Conservation (phyloP, 768 basidiomycete species). For the Punctularia strigosozonata region DNA sequence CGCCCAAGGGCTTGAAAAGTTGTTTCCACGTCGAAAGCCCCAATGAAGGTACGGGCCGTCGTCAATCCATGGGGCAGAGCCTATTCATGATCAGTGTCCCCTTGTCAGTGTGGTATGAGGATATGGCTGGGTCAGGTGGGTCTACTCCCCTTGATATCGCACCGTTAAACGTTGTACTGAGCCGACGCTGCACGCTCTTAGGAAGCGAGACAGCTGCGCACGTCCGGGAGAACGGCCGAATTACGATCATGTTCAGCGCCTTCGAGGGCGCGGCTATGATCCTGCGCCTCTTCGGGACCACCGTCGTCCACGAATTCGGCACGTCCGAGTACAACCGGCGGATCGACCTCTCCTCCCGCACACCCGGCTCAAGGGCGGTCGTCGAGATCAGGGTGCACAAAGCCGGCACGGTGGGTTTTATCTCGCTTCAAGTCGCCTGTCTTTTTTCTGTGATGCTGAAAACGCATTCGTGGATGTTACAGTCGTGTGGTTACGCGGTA, state of each 20-base stretch:
- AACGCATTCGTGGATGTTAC: constrained; percentile 6
- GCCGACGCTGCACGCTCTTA: constrained; percentile 9
- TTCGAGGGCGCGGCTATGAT: constrained; percentile 51
- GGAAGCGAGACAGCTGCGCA: constrained; percentile 51
- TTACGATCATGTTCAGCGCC: constrained; percentile 50
- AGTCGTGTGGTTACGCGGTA: constrained; percentile 61
- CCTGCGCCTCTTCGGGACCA: constrained; percentile 46
- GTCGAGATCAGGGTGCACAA: constrained; percentile 52
- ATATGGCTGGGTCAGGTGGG: constrained; percentile 57
- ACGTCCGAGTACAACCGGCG: constrained; percentile 45
- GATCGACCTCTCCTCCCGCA: constrained; percentile 32
- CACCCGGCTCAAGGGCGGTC: constrained; percentile 48
- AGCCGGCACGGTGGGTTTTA: constrained; percentile 32
- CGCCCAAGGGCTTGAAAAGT: constrained; percentile 50
- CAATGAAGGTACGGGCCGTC: too few relatives aligned
- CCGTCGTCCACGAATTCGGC: constrained; percentile 48
- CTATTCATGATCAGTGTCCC: too few relatives aligned
- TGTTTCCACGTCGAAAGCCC: constrained; percentile 48
- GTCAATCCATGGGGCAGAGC: too few relatives aligned
- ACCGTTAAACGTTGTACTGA: not conserved
- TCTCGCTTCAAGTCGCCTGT: not conserved
- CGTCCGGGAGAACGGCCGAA: constrained; percentile 48
- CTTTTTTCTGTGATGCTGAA: not conserved
- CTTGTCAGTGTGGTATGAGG: constrained; percentile 65
- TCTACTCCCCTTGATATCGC: constrained; percentile 4